Conservation (phyloP, 768 basidiomycete species). For the Tylopilus felleus region DNA sequence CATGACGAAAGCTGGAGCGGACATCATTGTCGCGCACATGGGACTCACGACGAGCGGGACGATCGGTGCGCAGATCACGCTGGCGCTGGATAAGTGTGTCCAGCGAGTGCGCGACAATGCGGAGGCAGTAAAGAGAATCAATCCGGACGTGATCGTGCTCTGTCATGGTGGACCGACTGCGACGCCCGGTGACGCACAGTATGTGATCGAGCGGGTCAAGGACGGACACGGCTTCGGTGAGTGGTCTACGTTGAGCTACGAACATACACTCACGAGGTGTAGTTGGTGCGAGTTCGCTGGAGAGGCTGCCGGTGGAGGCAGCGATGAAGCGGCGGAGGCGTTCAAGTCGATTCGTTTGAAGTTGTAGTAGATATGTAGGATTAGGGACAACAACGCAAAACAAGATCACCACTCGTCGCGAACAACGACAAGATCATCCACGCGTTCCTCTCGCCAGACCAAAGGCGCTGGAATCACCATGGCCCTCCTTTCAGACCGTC, state of each 20-base stretch:
- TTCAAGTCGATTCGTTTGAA: conserved; percentile 17
- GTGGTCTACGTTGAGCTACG: neutral
- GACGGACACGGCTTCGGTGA: conserved; percentile 26
- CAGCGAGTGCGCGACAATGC: conserved; percentile 15
- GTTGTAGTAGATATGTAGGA: neutral
- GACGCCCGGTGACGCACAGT: no score
- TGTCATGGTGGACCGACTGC: no score
- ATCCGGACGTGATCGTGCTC: conserved; percentile 7
- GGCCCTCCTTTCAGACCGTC: conserved; percentile 45
- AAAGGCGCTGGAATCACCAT: conserved; percentile 19
- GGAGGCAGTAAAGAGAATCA: conserved; percentile 18
- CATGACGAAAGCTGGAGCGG: conserved; percentile 26
- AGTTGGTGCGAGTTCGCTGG: conserved; percentile 27
- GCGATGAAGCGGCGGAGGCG: conserved; percentile 19
- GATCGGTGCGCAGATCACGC: conserved; percentile 25
- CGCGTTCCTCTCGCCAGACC: conserved; percentile 9
- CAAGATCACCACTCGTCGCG: conserved; percentile 20
- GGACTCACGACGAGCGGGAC: conserved; percentile 29
- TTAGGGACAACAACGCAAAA: conserved; percentile 31
- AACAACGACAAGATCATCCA: conserved; percentile 9
- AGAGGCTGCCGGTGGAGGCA: conserved; percentile 24
- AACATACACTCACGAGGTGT: neutral
- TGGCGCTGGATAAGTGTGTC: conserved; percentile 23
- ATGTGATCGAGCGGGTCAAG: conserved; percentile 10
- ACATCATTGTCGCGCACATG: conserved; percentile 27